Conservation (phyloP, 768 basidiomycete species). For the Russula griseocarnosa region DNA sequence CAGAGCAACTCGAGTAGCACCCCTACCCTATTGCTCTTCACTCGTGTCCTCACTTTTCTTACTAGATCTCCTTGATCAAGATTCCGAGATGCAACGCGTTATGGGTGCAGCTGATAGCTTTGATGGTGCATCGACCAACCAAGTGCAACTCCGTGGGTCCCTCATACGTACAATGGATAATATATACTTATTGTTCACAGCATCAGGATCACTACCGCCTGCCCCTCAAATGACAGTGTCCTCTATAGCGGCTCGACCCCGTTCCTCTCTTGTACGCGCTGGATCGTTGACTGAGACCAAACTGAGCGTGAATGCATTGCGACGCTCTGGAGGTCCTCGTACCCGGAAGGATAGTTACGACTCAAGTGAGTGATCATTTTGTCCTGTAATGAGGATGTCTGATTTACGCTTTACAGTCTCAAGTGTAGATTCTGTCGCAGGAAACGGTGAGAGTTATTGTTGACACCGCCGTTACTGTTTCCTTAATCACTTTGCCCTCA, state of each 20-base stretch:
- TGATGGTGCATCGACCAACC: constrained; percentile 20
- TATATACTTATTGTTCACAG: not conserved
- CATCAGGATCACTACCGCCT: constrained; percentile 3
- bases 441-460: constrained; percentile 10
- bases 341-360: constrained; percentile 19
- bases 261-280: constrained; percentile 22
- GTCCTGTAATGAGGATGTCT: not conserved
- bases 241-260: constrained; percentile 15
- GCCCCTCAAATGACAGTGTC: constrained; percentile 13
- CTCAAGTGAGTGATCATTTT: constrained; percentile 10
- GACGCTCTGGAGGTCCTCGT: constrained; percentile 5
- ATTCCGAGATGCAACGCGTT: constrained; percentile 28
- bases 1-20: constrained; percentile 26
- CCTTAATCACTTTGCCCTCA: not conserved
- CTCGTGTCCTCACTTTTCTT: not conserved
- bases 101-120: constrained; percentile 27
- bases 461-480: not conserved
- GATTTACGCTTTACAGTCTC: not conserved
- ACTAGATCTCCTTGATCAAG: constrained; percentile 29
- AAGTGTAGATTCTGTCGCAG: constrained; percentile 5
- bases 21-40: not conserved
- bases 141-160: constrained; percentile 21
- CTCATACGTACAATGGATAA: not conserved
- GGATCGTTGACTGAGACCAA: constrained; percentile 27
- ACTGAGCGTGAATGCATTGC: constrained; percentile 16